Evolutionary conservation across 2,329 filamentous ascomycete genomes (phyloP).

Genomic region (Hortaea sp.): DNA sequence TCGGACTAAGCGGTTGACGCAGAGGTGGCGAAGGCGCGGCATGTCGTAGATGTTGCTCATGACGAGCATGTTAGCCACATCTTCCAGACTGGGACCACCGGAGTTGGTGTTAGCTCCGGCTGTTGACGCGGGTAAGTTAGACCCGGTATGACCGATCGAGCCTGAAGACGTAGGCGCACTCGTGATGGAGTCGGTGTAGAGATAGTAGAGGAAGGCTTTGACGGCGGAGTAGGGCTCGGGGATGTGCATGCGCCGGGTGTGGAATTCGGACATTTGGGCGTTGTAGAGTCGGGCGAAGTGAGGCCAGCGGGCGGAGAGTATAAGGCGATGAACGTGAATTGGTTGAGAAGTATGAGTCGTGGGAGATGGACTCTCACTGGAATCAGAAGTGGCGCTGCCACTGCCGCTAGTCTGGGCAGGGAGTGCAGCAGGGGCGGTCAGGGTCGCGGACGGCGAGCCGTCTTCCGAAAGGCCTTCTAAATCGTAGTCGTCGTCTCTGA

Average conservation of each 20-base stretch:
- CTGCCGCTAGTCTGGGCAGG: constrained; percentile 26
- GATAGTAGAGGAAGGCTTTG: constrained; percentile 86
- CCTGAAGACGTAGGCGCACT: constrained; percentile 13
- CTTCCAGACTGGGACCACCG: constrained; percentile 54
- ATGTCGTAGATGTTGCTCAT: constrained; percentile 99
- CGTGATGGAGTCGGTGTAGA: constrained; percentile 87
- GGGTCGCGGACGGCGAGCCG: constrained; percentile 8
- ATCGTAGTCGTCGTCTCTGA: constrained; percentile 54
- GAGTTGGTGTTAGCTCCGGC: constrained; percentile 22
- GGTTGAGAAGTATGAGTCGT: constrained; percentile 54
- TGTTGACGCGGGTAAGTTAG: constrained; percentile 5
- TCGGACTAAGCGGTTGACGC: constrained; percentile 78
- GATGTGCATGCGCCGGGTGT: constrained; percentile 95
- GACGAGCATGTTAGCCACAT: constrained; percentile 87
- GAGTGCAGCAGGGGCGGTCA: constrained; percentile 19
- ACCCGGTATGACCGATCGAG: constrained; percentile 3
- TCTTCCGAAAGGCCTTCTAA: constrained; percentile 57
- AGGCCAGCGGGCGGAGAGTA: constrained; percentile 89
- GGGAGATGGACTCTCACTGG: constrained; percentile 3
- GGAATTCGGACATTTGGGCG: constrained; percentile 93
- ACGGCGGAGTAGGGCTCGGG: constrained; percentile 92
- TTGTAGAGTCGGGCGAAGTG: constrained; percentile 89
- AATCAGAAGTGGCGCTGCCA: constrained; percentile 44
- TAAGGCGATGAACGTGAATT: constrained; percentile 91
- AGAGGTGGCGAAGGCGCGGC: constrained; percentile 79